Conservation (phyloP, 495 filamentous ascomycete species). For the Glarea lozoyensis region DNA sequence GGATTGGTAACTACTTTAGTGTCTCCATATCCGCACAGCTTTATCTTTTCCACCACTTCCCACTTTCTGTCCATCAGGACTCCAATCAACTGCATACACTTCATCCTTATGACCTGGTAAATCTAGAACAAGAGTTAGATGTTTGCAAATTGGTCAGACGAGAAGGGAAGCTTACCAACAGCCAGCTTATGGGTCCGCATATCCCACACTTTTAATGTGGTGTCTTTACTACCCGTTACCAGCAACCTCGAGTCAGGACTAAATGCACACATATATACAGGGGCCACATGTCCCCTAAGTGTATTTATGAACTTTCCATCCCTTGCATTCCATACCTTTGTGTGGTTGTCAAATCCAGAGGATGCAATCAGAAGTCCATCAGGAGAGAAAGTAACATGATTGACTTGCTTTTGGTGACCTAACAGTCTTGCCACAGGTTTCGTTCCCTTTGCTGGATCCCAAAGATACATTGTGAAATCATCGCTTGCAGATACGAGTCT, state of each 20-base stretch:
- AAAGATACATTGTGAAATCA: slow-evolving; percentile 94
- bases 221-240: slow-evolving; percentile 83
- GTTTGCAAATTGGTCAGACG: not conserved
- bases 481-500: slow-evolving; percentile 85
- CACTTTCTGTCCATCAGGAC: slow-evolving; percentile 74
- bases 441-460: slow-evolving; percentile 70
- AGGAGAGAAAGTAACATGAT: slow-evolving; percentile 89
- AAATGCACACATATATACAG: slow-evolving; percentile 86
- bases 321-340: slow-evolving; percentile 78
- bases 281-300: slow-evolving; percentile 83
- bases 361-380: slow-evolving; percentile 81
- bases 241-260: slow-evolving; percentile 80
- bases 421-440: slow-evolving; percentile 83
- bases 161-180: slow-evolving; percentile 24
- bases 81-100: slow-evolving; percentile 91
- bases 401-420: slow-evolving; percentile 94
- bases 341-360: slow-evolving; percentile 84
- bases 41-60: slow-evolving; percentile 92
- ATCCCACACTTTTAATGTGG: slow-evolving; percentile 92
- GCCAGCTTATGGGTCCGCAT: slow-evolving; percentile 73
- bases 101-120: slow-evolving; percentile 92
- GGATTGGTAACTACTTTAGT: slow-evolving; percentile 6
- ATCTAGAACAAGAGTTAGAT: slow-evolving; percentile 40
- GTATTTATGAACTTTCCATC: slow-evolving; percentile 75
- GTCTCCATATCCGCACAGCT: slow-evolving; percentile 71